A percentile compares a stretch with the other conserved stretches of the same genome.
phyloP scores from a whole-genome alignment of 257 asterid genomes.

The Haberlea rhodopensis region DNA sequence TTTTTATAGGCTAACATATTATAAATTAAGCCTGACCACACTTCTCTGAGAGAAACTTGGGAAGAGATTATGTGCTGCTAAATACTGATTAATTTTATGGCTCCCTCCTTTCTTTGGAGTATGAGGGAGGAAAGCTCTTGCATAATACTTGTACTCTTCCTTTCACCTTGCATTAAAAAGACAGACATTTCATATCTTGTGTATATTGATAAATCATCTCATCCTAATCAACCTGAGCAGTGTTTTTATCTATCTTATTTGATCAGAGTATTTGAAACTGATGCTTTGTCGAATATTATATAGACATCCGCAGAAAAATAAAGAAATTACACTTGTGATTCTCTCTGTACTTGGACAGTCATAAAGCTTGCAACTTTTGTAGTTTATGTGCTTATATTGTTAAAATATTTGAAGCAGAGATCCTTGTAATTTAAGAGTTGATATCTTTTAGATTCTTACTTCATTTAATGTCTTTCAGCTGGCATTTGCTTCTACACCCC shows the following conservation, averaged over 20 bases:
- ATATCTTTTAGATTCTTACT: slow-evolving; percentile 28
- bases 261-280: background rate
- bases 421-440: slow-evolving; percentile 17
- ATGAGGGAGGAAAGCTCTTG: background rate
- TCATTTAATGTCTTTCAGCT: slow-evolving; percentile 52
- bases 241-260: background rate
- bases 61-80: background rate
- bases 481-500: slow-evolving; percentile 85
- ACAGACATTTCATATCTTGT: slow-evolving; percentile 15
- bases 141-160: background rate
- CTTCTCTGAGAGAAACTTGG: background rate
- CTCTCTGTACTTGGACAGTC: background rate
- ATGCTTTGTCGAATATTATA: slow-evolving; percentile 1
- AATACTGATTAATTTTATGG: background rate
- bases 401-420: background rate
- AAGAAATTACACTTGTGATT: slow-evolving; percentile 2
- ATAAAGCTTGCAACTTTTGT: slow-evolving; percentile 23
- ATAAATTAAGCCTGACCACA: background rate
- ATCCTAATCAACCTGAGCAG: background rate
- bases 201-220: slow-evolving; percentile 10
- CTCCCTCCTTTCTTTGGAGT: slow-evolving; percentile 10
- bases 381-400: slow-evolving; percentile 15
- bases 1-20: background rate
- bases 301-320: slow-evolving; percentile 8
- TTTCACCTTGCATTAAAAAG: background rate